phyloP scores from a whole-genome alignment of 805 yeast genomes.

The Candida sanyiensis region DNA sequence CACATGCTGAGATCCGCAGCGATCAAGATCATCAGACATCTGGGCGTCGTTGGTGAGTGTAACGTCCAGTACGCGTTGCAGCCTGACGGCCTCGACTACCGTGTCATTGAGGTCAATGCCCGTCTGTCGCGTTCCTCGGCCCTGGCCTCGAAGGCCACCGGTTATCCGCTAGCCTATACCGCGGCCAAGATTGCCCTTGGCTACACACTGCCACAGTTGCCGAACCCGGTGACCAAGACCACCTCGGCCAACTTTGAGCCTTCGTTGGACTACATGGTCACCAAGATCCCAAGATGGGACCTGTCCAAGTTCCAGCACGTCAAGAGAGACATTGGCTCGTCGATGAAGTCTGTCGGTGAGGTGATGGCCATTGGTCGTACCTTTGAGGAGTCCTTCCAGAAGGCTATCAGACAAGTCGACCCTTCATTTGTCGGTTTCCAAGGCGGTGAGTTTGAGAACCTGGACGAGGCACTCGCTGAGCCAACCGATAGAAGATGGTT shows the following conservation, averaged over 20 bases:
- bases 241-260: constrained; percentile 98
- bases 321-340: constrained; percentile 85
- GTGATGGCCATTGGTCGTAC: constrained; percentile 99
- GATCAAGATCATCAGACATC: constrained; percentile 91
- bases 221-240: constrained; percentile 93
- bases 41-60: constrained; percentile 99
- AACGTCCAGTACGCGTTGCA: constrained; percentile 95
- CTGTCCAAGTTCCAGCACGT: constrained; percentile 92
- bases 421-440: constrained; percentile 89
- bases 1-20: constrained; percentile 98
- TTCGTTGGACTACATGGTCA: constrained; percentile 91
- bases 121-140: constrained; percentile 96
- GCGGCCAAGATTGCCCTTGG: constrained; percentile 97
- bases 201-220: constrained; percentile 89
- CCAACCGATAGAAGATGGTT: constrained; percentile 97
- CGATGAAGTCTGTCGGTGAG: constrained; percentile 99
- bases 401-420: constrained; percentile 94
- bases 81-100: constrained; percentile 91
- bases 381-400: constrained; percentile 96
- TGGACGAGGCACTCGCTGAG: constrained; percentile 70
- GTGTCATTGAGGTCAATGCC: constrained; percentile 97
- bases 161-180: constrained; percentile 96
- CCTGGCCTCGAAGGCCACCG: constrained; percentile 96
- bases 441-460: constrained; percentile 72
- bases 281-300: constrained; percentile 99